phyloP scores from a whole-genome alignment of 164 flowering plant genomes.

The Magnolia kwangsiensis region DNA sequence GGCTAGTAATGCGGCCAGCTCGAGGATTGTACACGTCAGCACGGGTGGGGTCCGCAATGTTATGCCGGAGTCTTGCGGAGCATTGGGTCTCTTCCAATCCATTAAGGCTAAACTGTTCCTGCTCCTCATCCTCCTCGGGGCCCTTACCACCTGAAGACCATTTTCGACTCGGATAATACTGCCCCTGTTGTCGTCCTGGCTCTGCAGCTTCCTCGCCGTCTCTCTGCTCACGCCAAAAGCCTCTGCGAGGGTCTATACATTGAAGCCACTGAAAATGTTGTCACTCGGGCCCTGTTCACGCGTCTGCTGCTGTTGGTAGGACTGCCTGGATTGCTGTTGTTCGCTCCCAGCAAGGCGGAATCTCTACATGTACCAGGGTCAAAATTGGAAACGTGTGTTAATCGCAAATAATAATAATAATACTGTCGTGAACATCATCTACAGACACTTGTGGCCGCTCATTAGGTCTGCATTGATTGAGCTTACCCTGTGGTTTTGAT shows the following conservation, averaged over 20 bases:
- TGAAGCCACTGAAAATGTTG: slow-evolving; percentile 40
- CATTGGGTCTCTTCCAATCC: slow-evolving; percentile 71
- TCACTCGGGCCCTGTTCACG: not conserved
- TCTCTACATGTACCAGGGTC: slow-evolving; percentile 11
- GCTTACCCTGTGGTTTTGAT: slow-evolving; percentile 30
- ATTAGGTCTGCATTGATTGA: not conserved
- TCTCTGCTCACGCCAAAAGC: slow-evolving; percentile 26
- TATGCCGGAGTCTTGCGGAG: slow-evolving; percentile 39
- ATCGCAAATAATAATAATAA: too few species aligned
- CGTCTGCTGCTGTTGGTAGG: not conserved
- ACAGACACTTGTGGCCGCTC: not conserved
- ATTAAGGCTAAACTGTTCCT: slow-evolving; percentile 21
- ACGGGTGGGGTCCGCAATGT: slow-evolving; percentile 42
- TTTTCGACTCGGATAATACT: slow-evolving; percentile 14
- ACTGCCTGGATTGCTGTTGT: not conserved
- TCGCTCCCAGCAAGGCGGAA: slow-evolving; percentile 34
- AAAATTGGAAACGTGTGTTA: too few species aligned
- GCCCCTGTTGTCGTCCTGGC: slow-evolving; percentile 16
- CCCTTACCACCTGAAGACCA: slow-evolving; percentile 24
- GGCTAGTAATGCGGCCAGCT: slow-evolving; percentile 46
- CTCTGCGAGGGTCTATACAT: slow-evolving; percentile 20
- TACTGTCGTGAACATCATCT: too few species aligned
- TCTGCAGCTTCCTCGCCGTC: slow-evolving; percentile 25
- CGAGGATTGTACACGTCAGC: slow-evolving; percentile 51
- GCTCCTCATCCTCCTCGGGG: slow-evolving; percentile 18